Evolutionary conservation across 805 yeast species (phyloP).

Genomic region (Kodamaea kakaduensis): DNA sequence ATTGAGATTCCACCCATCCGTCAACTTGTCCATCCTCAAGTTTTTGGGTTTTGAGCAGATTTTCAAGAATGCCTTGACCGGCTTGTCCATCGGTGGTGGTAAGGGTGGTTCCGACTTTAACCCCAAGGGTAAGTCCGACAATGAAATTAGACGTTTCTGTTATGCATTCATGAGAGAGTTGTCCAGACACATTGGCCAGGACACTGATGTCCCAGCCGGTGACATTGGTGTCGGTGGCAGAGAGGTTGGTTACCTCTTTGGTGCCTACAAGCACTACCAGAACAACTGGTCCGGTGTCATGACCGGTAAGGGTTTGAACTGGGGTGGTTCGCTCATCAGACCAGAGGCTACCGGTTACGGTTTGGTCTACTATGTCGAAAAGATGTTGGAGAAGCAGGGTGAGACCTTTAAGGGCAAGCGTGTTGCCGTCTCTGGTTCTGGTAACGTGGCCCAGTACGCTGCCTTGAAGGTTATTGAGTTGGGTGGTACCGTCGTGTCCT

Average conservation of each 20-base stretch:
- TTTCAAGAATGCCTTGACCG: conserved; percentile 97
- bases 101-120: conserved; percentile 98
- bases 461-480: conserved; percentile 95
- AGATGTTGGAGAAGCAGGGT: conserved; percentile 93
- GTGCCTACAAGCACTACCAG: conserved; percentile 90
- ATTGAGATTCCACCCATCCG: conserved; percentile 95
- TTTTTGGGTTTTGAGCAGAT: conserved; percentile 98
- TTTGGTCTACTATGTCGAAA: conserved; percentile 91
- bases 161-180: conserved; percentile 93
- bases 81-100: conserved; percentile 98
- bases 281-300: conserved; percentile 96
- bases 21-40: conserved; percentile 90
- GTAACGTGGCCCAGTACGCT: conserved; percentile 99
- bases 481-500: conserved; percentile 91
- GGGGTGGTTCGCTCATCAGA: conserved; percentile 99
- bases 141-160: conserved; percentile 96
- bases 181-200: conserved; percentile 93
- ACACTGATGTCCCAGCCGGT: conserved; percentile 99
- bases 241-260: conserved; percentile 91
- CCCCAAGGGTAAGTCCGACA: conserved; percentile 91
- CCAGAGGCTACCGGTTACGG: conserved; percentile 99
- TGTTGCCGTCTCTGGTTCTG: conserved; percentile 96
- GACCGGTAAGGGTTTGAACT: conserved; percentile 95
- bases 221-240: conserved; percentile 98
- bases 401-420: conserved; percentile 89